Evolutionary conservation across 805 yeast genomes (phyloP).

Genomic region (Komagataella pastoris): DNA sequence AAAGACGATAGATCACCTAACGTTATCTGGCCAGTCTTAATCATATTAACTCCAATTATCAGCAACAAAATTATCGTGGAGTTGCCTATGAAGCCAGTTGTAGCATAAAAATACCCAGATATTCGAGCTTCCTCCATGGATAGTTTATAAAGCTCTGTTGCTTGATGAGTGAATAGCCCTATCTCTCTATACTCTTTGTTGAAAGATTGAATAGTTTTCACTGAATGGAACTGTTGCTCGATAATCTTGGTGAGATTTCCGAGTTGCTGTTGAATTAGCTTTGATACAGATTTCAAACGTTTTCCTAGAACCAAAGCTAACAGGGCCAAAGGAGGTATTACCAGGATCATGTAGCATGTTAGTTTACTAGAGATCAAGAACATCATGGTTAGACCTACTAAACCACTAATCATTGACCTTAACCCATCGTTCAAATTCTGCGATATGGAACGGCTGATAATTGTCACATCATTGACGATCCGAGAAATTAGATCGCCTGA

Average conservation of each 20-base stretch:
- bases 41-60: slow-evolving; percentile 73
- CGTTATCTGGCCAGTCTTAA: slow-evolving; percentile 59
- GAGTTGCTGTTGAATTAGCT: slow-evolving; percentile 68
- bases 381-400: slow-evolving; percentile 89
- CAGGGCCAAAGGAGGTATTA: slow-evolving; percentile 73
- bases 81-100: slow-evolving; percentile 79
- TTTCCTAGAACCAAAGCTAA: slow-evolving; percentile 79
- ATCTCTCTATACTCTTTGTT: slow-evolving; percentile 77
- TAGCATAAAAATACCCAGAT: slow-evolving; percentile 63
- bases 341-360: slow-evolving; percentile 65
- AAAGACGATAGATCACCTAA: slow-evolving; percentile 87
- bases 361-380: slow-evolving; percentile 70
- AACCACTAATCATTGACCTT: slow-evolving; percentile 68
- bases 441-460: slow-evolving; percentile 76
- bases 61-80: slow-evolving; percentile 64
- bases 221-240: slow-evolving; percentile 80
- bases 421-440: slow-evolving; percentile 90
- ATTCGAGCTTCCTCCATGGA: slow-evolving; percentile 73
- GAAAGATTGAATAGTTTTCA: slow-evolving; percentile 81
- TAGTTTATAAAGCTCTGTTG: slow-evolving; percentile 46
- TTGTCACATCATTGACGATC: slow-evolving; percentile 76
- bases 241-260: slow-evolving; percentile 83
- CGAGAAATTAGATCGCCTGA: slow-evolving; percentile 90
- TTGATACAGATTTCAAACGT: slow-evolving; percentile 58
- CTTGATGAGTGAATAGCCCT: slow-evolving; percentile 58